Conservation (phyloP, 768 basidiomycete genomes). For the Phlebiopsis flavidoalba region DNA sequence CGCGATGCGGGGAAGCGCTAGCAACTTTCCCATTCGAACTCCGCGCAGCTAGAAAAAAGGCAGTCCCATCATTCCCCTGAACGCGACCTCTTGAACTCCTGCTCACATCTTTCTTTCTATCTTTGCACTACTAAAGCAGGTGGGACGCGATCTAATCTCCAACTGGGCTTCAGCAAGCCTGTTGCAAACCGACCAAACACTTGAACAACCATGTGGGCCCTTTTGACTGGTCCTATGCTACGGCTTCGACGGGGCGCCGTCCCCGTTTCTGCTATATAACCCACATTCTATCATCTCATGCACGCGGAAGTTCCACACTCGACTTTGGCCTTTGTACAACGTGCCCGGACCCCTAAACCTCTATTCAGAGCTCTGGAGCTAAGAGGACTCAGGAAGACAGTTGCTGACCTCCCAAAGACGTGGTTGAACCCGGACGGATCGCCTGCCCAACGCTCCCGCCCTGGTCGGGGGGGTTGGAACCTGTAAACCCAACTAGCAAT, state of each 20-base stretch:
- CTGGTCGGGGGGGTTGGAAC: slow-evolving; percentile 32
- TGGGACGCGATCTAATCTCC: background rate
- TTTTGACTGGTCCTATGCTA: background rate
- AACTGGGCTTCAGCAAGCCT: background rate
- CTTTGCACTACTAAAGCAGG: too few relatives aligned
- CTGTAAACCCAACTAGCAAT: background rate
- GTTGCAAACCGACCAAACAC: background rate
- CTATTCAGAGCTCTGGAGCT: background rate
- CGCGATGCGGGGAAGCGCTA: slow-evolving; percentile 1
- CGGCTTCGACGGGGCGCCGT: background rate
- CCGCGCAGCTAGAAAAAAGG: slow-evolving; percentile 6
- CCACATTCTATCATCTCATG: background rate
- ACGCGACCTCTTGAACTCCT: background rate
- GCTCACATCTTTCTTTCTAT: background rate
- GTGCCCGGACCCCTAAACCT: background rate
- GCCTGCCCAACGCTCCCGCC: slow-evolving; percentile 35
- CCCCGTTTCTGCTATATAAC: background rate
- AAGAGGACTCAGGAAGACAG: slow-evolving; percentile 43
- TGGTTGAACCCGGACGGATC: slow-evolving; percentile 40
- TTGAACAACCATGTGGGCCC: too few relatives aligned
- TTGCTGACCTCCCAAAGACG: slow-evolving; percentile 51
- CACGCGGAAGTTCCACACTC: background rate
- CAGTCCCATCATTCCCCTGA: background rate
- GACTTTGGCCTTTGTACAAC: background rate
- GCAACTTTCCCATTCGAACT: slow-evolving; percentile 11